Percentiles rank a stretch among this genome's conserved stretches.
These are phyloP conservation scores for Xylariaceae sp. DNA, from an alignment of 2,329 filamentous ascomycete species.

Conservation along the genomic window DNA sequence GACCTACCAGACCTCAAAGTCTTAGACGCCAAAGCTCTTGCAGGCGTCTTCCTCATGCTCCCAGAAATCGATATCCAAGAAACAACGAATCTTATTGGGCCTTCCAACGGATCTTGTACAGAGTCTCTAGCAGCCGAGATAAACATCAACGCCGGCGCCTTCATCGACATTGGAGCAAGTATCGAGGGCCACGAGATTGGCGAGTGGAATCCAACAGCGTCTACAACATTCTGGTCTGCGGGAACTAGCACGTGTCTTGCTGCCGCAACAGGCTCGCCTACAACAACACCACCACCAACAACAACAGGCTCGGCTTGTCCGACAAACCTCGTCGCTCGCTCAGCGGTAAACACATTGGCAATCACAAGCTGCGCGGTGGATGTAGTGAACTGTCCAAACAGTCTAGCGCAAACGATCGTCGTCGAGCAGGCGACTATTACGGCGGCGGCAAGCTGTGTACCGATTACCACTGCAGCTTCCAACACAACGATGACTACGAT, in stretches of 20 bases:
- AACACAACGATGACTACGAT: not conserved
- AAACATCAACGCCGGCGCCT: slow-evolving; percentile 31
- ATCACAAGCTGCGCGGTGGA: slow-evolving; percentile 24
- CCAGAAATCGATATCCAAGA: slow-evolving; percentile 22
- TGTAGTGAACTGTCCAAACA: slow-evolving; percentile 26
- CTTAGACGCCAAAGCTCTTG: slow-evolving; percentile 23
- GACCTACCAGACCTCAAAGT: slow-evolving; percentile 19
- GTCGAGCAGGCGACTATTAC: slow-evolving; percentile 20
- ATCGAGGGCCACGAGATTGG: slow-evolving; percentile 20
- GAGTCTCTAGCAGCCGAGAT: slow-evolving; percentile 24
- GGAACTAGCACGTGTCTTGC: slow-evolving; percentile 25
- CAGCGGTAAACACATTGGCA: slow-evolving; percentile 16
- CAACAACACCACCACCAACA: not conserved
- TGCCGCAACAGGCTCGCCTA: slow-evolving; percentile 1
- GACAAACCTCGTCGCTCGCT: slow-evolving; percentile 15
- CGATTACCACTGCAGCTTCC: not conserved
- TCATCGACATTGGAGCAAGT: slow-evolving; percentile 27
- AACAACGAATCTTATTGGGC: slow-evolving; percentile 7
- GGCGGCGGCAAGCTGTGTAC: not conserved
- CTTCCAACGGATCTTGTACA: slow-evolving; percentile 8
- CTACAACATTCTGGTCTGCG: slow-evolving; percentile 27
- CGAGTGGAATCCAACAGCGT: slow-evolving; percentile 24
- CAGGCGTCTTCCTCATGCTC: slow-evolving; percentile 27
- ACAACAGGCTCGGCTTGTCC: slow-evolving; percentile 5
- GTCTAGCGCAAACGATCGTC: slow-evolving; percentile 23